Conservation (phyloP, 2,329 filamentous ascomycete genomes). For the Colletotrichum kahawae region DNA sequence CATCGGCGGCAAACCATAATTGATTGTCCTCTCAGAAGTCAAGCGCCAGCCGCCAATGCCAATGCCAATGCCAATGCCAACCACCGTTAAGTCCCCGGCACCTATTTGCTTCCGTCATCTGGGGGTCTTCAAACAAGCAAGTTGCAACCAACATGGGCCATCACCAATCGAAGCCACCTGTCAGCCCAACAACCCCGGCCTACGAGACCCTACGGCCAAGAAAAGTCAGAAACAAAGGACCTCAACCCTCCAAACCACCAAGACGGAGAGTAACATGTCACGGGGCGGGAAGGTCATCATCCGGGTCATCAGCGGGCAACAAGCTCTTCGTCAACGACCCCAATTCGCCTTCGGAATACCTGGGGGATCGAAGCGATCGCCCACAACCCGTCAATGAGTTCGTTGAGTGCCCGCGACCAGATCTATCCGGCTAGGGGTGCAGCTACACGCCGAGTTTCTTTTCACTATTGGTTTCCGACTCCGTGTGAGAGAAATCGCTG, state of each 20-base stretch:
- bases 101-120: background rate
- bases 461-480: background rate
- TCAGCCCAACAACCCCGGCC: background rate
- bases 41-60: background rate
- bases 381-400: background rate
- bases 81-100: background rate
- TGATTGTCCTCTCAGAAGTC: background rate
- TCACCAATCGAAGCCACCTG: background rate
- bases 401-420: background rate
- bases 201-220: slow-evolving; percentile 7
- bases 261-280: background rate
- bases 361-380: background rate
- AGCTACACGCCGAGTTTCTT: background rate
- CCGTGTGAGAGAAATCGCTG: background rate
- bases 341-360: background rate
- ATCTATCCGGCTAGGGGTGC: background rate
- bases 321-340: background rate
- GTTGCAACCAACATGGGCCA: background rate
- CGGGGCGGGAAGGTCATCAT: slow-evolving; percentile 8
- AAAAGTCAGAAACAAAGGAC: background rate
- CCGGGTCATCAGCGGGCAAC: background rate
- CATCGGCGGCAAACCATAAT: background rate
- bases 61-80: background rate
- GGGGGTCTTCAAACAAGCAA: background rate
- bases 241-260: background rate